Conservation (phyloP, 768 basidiomycete species). For the Xerocomellus intermedius region DNA sequence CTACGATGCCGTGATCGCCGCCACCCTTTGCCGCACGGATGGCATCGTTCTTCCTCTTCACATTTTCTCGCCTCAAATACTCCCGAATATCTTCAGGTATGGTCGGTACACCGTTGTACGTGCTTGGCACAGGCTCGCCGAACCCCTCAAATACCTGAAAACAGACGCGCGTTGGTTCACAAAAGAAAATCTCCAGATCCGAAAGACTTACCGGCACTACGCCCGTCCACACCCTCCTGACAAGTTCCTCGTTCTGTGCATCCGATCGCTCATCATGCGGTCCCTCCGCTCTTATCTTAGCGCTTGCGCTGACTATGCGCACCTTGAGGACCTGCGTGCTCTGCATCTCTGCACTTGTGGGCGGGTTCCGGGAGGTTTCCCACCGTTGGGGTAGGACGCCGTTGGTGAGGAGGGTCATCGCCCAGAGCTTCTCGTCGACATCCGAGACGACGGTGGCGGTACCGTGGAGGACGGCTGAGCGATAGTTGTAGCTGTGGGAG, state of each 20-base stretch:
- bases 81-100: slow-evolving; percentile 22
- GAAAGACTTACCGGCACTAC: slow-evolving; percentile 20
- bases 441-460: slow-evolving; percentile 14
- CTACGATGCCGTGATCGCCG: slow-evolving; percentile 35
- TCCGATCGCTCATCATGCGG: slow-evolving; percentile 22
- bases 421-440: slow-evolving; percentile 25
- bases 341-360: slow-evolving; percentile 23
- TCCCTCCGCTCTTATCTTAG: slow-evolving; percentile 24
- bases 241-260: slow-evolving; percentile 13
- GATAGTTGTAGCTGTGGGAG: slow-evolving; percentile 28
- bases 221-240: slow-evolving; percentile 23
- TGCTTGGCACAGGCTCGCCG: slow-evolving; percentile 23
- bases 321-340: slow-evolving; percentile 26
- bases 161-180: background rate
- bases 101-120: slow-evolving; percentile 15
- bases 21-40: slow-evolving; percentile 26
- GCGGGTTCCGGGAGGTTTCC: slow-evolving; percentile 22
- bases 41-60: slow-evolving; percentile 25
- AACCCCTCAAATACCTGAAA: slow-evolving; percentile 25
- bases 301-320: slow-evolving; percentile 19
- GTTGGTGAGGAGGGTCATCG: slow-evolving; percentile 22
- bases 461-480: slow-evolving; percentile 24
- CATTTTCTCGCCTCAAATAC: slow-evolving; percentile 21
- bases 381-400: slow-evolving; percentile 23
- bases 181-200: background rate